phyloP scores from a whole-genome alignment of 2,329 filamentous ascomycete species.

The Tolypocladium endophyticum region DNA sequence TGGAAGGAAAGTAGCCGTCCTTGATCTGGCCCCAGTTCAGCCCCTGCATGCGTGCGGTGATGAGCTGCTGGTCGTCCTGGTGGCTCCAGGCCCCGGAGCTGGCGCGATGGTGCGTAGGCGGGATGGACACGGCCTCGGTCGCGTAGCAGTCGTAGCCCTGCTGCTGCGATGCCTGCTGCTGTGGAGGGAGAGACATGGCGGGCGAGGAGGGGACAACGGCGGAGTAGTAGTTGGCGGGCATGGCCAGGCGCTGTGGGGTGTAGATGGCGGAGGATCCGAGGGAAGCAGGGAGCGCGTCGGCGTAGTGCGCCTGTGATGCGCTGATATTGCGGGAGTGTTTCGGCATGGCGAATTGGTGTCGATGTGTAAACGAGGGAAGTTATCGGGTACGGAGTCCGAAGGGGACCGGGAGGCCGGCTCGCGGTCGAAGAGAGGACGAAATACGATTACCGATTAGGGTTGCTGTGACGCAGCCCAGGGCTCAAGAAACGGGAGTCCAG shows the following conservation, averaged over 20 bases:
- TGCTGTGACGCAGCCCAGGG: neutral
- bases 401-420: slow-evolving; percentile 4
- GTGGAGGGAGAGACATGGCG: slow-evolving; percentile 18
- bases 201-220: slow-evolving; percentile 23
- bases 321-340: slow-evolving; percentile 32
- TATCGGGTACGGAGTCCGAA: neutral
- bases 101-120: slow-evolving; percentile 41
- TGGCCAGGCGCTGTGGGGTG: slow-evolving; percentile 27
- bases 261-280: slow-evolving; percentile 32
- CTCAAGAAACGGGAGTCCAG: neutral
- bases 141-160: slow-evolving; percentile 29
- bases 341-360: slow-evolving; percentile 26
- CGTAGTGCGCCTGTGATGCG: slow-evolving; percentile 17
- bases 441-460: slow-evolving; percentile 8
- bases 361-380: slow-evolving; percentile 5
- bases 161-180: slow-evolving; percentile 14
- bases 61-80: slow-evolving; percentile 63
- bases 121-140: slow-evolving; percentile 19
- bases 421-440: slow-evolving; percentile 4
- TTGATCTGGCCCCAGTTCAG: slow-evolving; percentile 81
- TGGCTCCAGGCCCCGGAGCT: slow-evolving; percentile 62
- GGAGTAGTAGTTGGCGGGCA: slow-evolving; percentile 29
- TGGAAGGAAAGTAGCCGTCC: slow-evolving; percentile 62
- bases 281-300: slow-evolving; percentile 26
- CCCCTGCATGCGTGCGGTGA: slow-evolving; percentile 60